A percentile compares a stretch with the other conserved stretches of the same genome.
Conservation (phyloP, 2,329 filamentous ascomycete genomes). For the Cladosporium austrohemisphaericum region DNA sequence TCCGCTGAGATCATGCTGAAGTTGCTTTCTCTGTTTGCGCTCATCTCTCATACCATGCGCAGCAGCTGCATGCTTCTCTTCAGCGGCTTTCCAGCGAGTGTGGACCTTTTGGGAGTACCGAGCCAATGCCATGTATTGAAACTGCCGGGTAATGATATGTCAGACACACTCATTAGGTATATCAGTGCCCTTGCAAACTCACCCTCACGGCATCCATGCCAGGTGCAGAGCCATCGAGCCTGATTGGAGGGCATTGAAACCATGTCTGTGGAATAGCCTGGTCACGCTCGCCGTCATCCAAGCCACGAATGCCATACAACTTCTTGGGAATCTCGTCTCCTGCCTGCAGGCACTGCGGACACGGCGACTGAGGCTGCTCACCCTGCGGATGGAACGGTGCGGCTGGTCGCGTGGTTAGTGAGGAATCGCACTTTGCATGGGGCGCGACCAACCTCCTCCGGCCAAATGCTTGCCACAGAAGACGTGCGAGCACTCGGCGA, state of each 20-base stretch:
- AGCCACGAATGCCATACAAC: slow-evolving; percentile 46
- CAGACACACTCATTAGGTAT: slow-evolving; percentile 5
- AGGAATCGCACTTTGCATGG: neutral
- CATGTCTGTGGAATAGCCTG: slow-evolving; percentile 40
- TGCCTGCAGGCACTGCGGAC: slow-evolving; percentile 41
- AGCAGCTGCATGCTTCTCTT: slow-evolving; percentile 23
- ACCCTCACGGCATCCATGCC: slow-evolving; percentile 44
- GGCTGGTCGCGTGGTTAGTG: slow-evolving; percentile 30
- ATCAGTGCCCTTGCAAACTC: slow-evolving; percentile 13
- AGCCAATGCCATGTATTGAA: slow-evolving; percentile 43
- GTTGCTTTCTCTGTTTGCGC: slow-evolving; percentile 22
- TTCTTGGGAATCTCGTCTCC: slow-evolving; percentile 34
- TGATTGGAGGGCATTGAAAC: slow-evolving; percentile 45
- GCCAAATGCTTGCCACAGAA: slow-evolving; percentile 48
- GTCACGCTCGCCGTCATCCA: slow-evolving; percentile 41
- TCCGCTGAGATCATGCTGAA: slow-evolving; percentile 20
- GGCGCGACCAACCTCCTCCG: slow-evolving; percentile 42
- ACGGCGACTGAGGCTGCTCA: slow-evolving; percentile 40
- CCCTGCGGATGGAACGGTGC: slow-evolving; percentile 44
- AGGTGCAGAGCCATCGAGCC: slow-evolving; percentile 34
- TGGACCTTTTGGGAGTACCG: slow-evolving; percentile 30
- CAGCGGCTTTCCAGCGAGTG: slow-evolving; percentile 23
- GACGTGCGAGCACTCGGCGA: slow-evolving; percentile 48
- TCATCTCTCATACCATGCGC: slow-evolving; percentile 25
- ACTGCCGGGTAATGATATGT: slow-evolving; percentile 33